phyloP scores from a whole-genome alignment of 1,139 yeast species.

The Meyerozyma carpophila region DNA sequence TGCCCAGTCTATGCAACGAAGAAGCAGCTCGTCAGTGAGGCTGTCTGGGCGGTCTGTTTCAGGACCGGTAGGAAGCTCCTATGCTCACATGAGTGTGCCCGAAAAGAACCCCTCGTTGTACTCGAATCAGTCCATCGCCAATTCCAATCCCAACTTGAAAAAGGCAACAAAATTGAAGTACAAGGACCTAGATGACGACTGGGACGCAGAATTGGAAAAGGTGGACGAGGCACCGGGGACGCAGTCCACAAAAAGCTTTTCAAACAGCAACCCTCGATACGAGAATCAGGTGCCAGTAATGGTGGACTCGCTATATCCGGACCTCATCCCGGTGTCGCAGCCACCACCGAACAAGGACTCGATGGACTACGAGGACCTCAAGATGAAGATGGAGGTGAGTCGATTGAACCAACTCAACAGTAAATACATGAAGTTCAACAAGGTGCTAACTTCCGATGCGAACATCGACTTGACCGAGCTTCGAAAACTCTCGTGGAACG shows the following conservation, averaged over 20 bases:
- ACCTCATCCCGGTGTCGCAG: constrained; percentile 8
- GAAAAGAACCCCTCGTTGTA: background rate
- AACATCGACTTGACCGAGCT: constrained; percentile 52
- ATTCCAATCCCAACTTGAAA: constrained; percentile 9
- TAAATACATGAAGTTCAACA: constrained; percentile 63
- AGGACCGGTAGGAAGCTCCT: constrained; percentile 12
- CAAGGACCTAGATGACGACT: constrained; percentile 77
- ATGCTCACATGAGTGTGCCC: constrained; percentile 8
- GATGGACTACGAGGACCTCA: constrained; percentile 23
- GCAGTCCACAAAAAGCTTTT: constrained; percentile 3
- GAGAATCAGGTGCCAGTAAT: constrained; percentile 13
- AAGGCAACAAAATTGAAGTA: constrained; percentile 21
- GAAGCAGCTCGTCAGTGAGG: constrained; percentile 15
- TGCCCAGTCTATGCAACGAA: constrained; percentile 3
- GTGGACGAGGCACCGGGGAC: constrained; percentile 22
- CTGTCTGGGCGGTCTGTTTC: constrained; percentile 19
- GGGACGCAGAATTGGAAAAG: constrained; percentile 82
- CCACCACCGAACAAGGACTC: constrained; percentile 15
- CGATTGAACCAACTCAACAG: constrained; percentile 55
- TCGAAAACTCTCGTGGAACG: constrained; percentile 86
- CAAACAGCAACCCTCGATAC: background rate
- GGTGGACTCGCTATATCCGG: constrained; percentile 37
- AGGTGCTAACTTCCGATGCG: constrained; percentile 53
- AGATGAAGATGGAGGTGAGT: constrained; percentile 42
- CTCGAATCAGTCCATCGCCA: background rate